Percentiles rank a stretch among this genome's conserved stretches.
phyloP scores from a whole-genome alignment of 495 filamentous ascomycete genomes.

The Tuber magnatum region DNA sequence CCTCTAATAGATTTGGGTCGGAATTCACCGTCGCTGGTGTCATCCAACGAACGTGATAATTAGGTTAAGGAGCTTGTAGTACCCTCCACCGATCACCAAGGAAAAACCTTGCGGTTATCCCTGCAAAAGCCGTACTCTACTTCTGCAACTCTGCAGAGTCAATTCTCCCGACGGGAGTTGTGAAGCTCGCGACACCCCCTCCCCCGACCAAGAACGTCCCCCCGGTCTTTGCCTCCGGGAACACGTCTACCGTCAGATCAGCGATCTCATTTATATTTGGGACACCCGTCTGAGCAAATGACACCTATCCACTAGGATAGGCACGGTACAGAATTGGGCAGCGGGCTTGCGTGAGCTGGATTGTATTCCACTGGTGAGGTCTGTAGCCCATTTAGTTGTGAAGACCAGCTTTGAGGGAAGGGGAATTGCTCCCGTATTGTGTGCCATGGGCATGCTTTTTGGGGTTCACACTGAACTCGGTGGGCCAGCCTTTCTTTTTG shows the following conservation, averaged over 20 bases:
- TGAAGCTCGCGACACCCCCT: conserved; percentile 27
- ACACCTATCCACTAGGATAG: conserved; percentile 49
- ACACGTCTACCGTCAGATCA: conserved; percentile 43
- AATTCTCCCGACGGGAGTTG: conserved; percentile 39
- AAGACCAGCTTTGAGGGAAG: neutral
- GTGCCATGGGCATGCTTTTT: conserved; percentile 44
- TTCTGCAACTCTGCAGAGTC: conserved; percentile 39
- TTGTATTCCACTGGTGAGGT: conserved; percentile 44
- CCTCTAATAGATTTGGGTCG: neutral
- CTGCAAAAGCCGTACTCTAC: conserved; percentile 43
- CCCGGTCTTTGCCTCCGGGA: conserved; percentile 42
- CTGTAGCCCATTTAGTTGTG: neutral
- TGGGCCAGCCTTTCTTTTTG: conserved; percentile 43
- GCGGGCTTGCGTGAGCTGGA: conserved; percentile 46
- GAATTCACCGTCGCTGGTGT: neutral
- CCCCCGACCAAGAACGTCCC: conserved; percentile 46
- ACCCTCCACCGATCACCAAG: conserved; percentile 27
- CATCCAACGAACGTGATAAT: neutral
- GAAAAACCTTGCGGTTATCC: conserved; percentile 40
- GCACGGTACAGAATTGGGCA: conserved; percentile 48
- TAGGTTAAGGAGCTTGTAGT: neutral
- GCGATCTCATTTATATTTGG: conserved; percentile 46
- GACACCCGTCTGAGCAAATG: conserved; percentile 49
- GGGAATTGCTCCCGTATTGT: conserved; percentile 23
- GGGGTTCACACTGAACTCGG: conserved; percentile 48